Evolutionary conservation across 768 basidiomycete species (phyloP).

Genomic region (Lyophyllum shimeji): DNA sequence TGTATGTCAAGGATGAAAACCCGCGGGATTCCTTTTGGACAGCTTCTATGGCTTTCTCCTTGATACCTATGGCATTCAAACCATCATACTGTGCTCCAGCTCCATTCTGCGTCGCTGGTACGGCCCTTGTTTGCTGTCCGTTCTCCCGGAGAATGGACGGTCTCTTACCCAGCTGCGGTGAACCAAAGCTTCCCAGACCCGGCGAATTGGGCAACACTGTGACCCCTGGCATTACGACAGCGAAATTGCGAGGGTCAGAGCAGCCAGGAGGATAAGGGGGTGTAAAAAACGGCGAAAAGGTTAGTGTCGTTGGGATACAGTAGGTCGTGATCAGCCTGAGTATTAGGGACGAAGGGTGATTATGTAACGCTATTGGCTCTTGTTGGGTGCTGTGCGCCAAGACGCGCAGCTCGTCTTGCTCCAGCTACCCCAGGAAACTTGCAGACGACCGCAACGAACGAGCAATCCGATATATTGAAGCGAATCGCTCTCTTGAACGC

Average conservation of each 20-base stretch:
- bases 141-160: slow-evolving; percentile 17
- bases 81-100: slow-evolving; percentile 26
- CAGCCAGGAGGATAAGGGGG: slow-evolving; percentile 9
- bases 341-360: slow-evolving; percentile 2
- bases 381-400: background rate
- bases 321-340: slow-evolving; percentile 13
- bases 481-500: background rate
- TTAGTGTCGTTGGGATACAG: slow-evolving; percentile 7
- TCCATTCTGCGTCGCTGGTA: slow-evolving; percentile 25
- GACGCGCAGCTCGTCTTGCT: background rate
- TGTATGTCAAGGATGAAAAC: slow-evolving; percentile 58
- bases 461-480: background rate
- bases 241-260: slow-evolving; percentile 5
- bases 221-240: slow-evolving; percentile 27
- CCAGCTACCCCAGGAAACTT: background rate
- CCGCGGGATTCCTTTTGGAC: slow-evolving; percentile 34
- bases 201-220: slow-evolving; percentile 25
- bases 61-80: slow-evolving; percentile 43
- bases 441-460: background rate
- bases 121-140: slow-evolving; percentile 18
- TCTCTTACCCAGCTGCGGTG: slow-evolving; percentile 29
- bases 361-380: slow-evolving; percentile 12
- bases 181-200: slow-evolving; percentile 25
- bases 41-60: slow-evolving; percentile 39
- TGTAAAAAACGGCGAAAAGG: slow-evolving; percentile 3